phyloP scores from a whole-genome alignment of 371 early-diverging fungal genomes.

The Mucor plumbeus region DNA sequence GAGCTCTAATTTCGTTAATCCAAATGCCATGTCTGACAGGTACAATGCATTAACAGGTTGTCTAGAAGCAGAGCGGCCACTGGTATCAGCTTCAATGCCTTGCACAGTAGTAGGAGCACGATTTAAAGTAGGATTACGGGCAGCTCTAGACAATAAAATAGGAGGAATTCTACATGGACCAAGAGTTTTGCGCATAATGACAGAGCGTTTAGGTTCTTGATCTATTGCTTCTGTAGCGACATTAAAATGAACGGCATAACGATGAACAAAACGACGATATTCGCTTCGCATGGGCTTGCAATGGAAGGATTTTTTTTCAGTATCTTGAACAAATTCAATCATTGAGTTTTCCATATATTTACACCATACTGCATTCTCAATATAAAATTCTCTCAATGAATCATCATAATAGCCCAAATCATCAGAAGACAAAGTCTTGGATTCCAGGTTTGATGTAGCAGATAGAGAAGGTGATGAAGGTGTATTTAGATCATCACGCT shows the following conservation, averaged over 20 bases:
- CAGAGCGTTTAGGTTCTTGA: conserved; percentile 74
- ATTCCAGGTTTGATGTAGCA: background rate
- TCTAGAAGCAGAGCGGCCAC: conserved; percentile 17
- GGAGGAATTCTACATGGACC: conserved; percentile 44
- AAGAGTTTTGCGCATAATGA: conserved; percentile 62
- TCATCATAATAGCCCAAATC: conserved; percentile 65
- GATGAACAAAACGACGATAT: conserved; percentile 73
- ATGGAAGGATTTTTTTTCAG: conserved; percentile 50
- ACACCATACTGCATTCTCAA: conserved; percentile 63
- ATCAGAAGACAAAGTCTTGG: conserved; percentile 22
- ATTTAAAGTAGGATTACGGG: conserved; percentile 40
- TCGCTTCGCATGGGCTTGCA: conserved; percentile 72
- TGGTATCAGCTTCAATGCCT: conserved; percentile 27
- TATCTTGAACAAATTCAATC: conserved; percentile 66
- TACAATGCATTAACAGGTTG: conserved; percentile 64
- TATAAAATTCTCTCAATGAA: conserved; percentile 65
- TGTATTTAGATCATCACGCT: conserved; percentile 33
- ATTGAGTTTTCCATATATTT: conserved; percentile 64
- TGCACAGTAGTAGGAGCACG: conserved; percentile 38
- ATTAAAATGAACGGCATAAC: conserved; percentile 69
- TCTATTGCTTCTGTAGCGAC: conserved; percentile 72
- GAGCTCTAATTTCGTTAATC: conserved; percentile 55
- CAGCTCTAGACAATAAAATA: conserved; percentile 46
- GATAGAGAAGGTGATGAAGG: conserved; percentile 1
- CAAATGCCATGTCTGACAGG: conserved; percentile 60